Base-by-base conservation (phyloP, 208 protist species). In the Leishmania amazonensis region DNA sequence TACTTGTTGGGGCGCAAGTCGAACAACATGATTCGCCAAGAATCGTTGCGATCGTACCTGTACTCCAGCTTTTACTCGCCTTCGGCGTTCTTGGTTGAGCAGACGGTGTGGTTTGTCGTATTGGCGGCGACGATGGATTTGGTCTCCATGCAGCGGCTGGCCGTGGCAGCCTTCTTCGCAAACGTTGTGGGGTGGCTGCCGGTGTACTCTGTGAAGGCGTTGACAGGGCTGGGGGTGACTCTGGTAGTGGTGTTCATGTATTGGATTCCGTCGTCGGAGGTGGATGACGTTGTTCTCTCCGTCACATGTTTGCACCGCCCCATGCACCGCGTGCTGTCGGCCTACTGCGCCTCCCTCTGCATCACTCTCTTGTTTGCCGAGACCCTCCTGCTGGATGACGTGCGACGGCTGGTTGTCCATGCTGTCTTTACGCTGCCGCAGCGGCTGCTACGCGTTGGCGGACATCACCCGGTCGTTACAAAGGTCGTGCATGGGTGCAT, bases 311-410 rank as follows among this genome's bases (percentile, higher is more conserved):
- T 83, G 42, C 64, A 79, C 42, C 68, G 42, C 24, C 17, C 72
- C 1, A 0, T 83, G 78, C 75, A 83, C 68, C 78, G 65, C 67
- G 31, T 83, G 51, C 51, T 83, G 57, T 81, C 86, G 2, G 79
- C 83, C 53, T 89, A 89, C 86, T 81, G 80, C 77, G 84, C 68
- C 40, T 89, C 86, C 51, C 86, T 89, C 57, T 81, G 77, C 68
- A 62, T 86, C n/a, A 86, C 86, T 35, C 74, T 85, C 64, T 64
- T 89, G 21, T 82, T 87, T 78, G 83, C 86, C 3, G 86, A 89
- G 54, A 81, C 82, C 60, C 72, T 85, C 53, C 54, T 87, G 6
- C 31, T 84, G 0, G 77, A 85, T 9, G 83, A 86, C 19, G 45
- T 81, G 54, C 86, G 86, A 21, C 83, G 80, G 15, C 58, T 65